These are phyloP conservation scores for Fusarium mexicanum DNA, from an alignment of 2,329 filamentous ascomycete species.

Conservation along the genomic window DNA sequence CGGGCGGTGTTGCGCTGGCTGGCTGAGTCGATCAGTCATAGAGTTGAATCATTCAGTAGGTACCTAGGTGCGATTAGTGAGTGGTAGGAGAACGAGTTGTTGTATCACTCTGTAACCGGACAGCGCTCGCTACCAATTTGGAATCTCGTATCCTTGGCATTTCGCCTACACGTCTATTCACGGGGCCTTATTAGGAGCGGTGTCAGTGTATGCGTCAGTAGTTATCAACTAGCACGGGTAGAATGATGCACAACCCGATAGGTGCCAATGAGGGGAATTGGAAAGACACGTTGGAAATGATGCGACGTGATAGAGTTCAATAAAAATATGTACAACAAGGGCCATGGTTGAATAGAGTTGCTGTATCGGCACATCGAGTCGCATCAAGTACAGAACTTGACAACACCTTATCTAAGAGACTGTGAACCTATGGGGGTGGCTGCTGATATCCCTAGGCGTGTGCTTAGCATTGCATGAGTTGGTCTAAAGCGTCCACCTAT, in stretches of 20 bases:
- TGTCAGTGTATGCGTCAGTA: conserved; percentile 5
- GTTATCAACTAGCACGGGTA: conserved; percentile 5
- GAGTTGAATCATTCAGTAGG: conserved; percentile 19
- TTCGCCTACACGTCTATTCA: conserved; percentile 2
- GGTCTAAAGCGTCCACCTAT: conserved; percentile 23
- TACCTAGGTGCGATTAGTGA: conserved; percentile 13
- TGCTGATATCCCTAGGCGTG: not conserved
- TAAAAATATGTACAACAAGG: not conserved
- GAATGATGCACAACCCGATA: not conserved
- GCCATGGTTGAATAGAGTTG: conserved; percentile 30
- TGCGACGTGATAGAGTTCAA: conserved; percentile 18
- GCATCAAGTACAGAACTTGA: conserved; percentile 25
- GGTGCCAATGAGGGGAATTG: not conserved
- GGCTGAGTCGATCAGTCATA: conserved; percentile 23
- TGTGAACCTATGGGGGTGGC: conserved; percentile 6
- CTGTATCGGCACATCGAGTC: conserved; percentile 33
- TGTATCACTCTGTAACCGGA: conserved; percentile 15
- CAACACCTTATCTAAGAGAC: conserved; percentile 38
- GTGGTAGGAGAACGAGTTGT: conserved; percentile 25
- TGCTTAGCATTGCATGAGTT: conserved; percentile 18
- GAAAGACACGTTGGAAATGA: not conserved
- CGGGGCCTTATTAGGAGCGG: conserved; percentile 1
- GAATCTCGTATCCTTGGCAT: conserved; percentile 10
- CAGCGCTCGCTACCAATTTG: not conserved
- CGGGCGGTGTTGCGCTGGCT: conserved; percentile 22